Conservation (phyloP, 1,284 basidiomycete genomes). For the Mycosarcoma maydis region DNA sequence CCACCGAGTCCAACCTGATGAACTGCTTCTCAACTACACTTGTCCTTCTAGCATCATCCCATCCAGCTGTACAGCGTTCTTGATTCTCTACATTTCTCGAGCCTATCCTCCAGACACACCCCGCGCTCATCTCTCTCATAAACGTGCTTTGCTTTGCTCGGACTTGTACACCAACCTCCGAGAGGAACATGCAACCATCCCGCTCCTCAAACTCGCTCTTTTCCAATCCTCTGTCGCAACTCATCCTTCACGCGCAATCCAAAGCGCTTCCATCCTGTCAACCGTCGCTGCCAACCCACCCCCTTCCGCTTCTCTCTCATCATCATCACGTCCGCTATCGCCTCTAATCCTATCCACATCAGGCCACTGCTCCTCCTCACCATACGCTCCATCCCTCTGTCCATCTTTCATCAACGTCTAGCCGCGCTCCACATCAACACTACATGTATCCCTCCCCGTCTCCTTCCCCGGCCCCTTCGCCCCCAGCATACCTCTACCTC, state of each 20-base stretch:
- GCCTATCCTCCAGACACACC: too few species aligned
- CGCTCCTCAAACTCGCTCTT: slow-evolving; percentile 10
- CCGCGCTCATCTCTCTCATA: background rate
- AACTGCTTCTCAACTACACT: background rate
- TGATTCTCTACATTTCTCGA: too few species aligned
- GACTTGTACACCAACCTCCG: background rate
- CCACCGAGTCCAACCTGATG: slow-evolving; percentile 1
- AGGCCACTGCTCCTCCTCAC: too few species aligned
- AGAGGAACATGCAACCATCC: slow-evolving; percentile 38
- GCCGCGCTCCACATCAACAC: slow-evolving; percentile 17
- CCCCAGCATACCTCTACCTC: slow-evolving; percentile 60
- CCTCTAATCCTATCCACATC: background rate
- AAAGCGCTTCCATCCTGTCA: background rate
- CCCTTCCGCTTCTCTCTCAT: slow-evolving; percentile 5
- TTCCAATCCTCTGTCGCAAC: slow-evolving; percentile 6
- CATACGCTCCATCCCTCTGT: background rate
- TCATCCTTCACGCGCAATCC: slow-evolving; percentile 7
- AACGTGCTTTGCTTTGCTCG: background rate
- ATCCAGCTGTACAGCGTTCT: slow-evolving; percentile 1
- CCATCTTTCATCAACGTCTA: slow-evolving; percentile 3
- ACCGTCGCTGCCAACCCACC: slow-evolving; percentile 3
- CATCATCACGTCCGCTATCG: slow-evolving; percentile 23
- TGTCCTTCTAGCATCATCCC: background rate
- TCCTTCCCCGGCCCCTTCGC: slow-evolving; percentile 60
- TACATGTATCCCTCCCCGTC: slow-evolving; percentile 62